Evolutionary conservation across 2,329 filamentous ascomycete species (phyloP), one percentile per base, ranked within the genome.

Genomic region (Calycina marina): DNA sequence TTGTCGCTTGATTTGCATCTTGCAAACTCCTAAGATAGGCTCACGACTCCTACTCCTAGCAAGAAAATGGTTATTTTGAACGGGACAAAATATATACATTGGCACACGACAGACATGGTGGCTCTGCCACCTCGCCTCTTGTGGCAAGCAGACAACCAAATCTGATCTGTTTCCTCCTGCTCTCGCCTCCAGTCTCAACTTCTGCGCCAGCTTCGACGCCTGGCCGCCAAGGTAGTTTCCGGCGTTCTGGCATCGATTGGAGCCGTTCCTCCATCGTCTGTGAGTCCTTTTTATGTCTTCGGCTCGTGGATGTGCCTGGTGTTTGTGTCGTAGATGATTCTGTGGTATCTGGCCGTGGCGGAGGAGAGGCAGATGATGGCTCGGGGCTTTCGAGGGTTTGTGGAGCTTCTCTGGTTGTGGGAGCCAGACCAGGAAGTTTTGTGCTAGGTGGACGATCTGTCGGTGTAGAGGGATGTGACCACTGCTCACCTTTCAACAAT

Each of bases 91-190:
- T n/a, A n/a, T n/a, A n/a, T n/a, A n/a, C 49, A 39, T 49, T 50
- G 6, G 48, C 44, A 31, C 50, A 52, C 22, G 39, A 48, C 18
- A 38, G 37, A 30, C 50, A 52, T 24, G 46, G 48, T 14, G 30
- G 25, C 2, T 37, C 32, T 28, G 47, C 43, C 10, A 48, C 34
- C 13, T 50, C 41, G 18, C 50, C 50, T 6, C 49, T 41, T 17
- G 48, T 51, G 6, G 48, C 49, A 25, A 52, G 41, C 13, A 52
- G 30, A 40, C 46, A 50, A 6, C 48, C 50, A 36, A 49, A 51
- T 35, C 48, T 34, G 28, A 52, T 51, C 31, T 51, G 48, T 31
- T 52, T 52, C 32, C 50, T 41, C 18, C 49, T 41, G 18, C 45
- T 49, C 15, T 51, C 48, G 27, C 50, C 50, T 28, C 48, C 49